Base-by-base conservation (phyloP, 176 grass and related monocot genomes). In the Musa beccarii region DNA sequence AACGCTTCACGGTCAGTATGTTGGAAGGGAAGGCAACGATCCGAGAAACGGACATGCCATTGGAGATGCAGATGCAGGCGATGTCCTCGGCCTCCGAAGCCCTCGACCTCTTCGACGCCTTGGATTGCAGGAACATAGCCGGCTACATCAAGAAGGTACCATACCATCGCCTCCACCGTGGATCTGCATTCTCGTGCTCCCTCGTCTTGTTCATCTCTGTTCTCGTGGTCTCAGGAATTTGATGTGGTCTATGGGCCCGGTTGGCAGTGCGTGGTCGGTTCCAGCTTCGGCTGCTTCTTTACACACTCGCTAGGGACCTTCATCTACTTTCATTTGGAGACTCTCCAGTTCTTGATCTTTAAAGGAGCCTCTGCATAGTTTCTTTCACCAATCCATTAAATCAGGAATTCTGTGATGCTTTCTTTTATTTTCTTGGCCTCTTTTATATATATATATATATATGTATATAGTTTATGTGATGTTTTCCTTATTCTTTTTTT, bases 31-130 rank as follows among this genome's bases (percentile, higher is more conserved):
- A 86, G 80, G 95, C 88, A 24, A 87, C 17, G 95, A 82, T 99
- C 85, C 86, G 92, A 84, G 95, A 99, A 82, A 94, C 90, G n/a
- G 90, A 99, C 81, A 99, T 99, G 90, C 95, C 95, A 12, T 69
- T 69, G 68, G 85, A 89, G 88, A 99, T 99, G 90, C 95, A 99
- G 84, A 80, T 80, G 53, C 88, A 87, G 78, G 95, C 95, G 54
- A 94, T 74, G 88, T 72, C 95, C 28, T 74, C 88, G 29, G 90
- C 95, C 52, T 93, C 80, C 74, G 86, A 86, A 74, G 90, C 90
- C 1, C 95, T 98, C 57, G 95, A 98, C 78, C 89, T 87, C 82
- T 98, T 93, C 73, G 95, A 98, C 75, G 95, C 73, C 79, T 63
- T 79, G 76, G 95, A 98, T 77, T 98, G 78, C 83, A 82, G 88